Conservation (phyloP, 306 rosid genomes). For the Castanea mollissima region DNA sequence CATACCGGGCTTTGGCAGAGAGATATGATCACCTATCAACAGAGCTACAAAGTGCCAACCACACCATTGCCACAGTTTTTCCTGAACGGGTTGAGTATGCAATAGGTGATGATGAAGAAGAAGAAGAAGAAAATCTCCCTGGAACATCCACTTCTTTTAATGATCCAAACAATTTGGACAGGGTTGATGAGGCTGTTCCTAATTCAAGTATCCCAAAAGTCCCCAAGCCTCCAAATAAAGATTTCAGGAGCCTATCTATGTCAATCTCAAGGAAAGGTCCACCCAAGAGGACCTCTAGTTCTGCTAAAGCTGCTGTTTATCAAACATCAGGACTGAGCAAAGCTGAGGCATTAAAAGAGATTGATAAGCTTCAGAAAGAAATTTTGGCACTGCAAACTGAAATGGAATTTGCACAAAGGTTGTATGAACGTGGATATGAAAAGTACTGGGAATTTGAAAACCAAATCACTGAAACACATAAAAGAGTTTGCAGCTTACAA, state of each 20-base stretch:
- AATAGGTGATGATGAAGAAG: conserved; percentile 57
- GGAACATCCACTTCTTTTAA: conserved; percentile 32
- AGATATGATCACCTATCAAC: conserved; percentile 73
- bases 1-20: conserved; percentile 79
- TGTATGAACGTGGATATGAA: conserved; percentile 61
- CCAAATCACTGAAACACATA: conserved; percentile 57
- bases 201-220: conserved; percentile 52
- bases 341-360: conserved; percentile 57
- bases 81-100: conserved; percentile 71
- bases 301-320: conserved; percentile 26
- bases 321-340: conserved; percentile 58
- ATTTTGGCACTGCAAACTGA: conserved; percentile 75
- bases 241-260: conserved; percentile 53
- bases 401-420: conserved; percentile 83
- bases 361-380: conserved; percentile 76
- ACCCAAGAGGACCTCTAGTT: conserved; percentile 26
- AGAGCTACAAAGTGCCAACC: conserved; percentile 87
- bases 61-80: conserved; percentile 70
- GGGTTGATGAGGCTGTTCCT: conserved; percentile 3
- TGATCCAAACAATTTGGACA: conserved; percentile 12
- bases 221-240: conserved; percentile 48
- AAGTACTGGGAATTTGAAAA: conserved; percentile 77
- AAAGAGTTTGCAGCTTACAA: conserved; percentile 57
- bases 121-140: conserved; percentile 39
- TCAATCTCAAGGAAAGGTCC: conserved; percentile 42